Evolutionary conservation across 352 stramenopile species (phyloP).

Genomic region (Pythium plurisporium): DNA sequence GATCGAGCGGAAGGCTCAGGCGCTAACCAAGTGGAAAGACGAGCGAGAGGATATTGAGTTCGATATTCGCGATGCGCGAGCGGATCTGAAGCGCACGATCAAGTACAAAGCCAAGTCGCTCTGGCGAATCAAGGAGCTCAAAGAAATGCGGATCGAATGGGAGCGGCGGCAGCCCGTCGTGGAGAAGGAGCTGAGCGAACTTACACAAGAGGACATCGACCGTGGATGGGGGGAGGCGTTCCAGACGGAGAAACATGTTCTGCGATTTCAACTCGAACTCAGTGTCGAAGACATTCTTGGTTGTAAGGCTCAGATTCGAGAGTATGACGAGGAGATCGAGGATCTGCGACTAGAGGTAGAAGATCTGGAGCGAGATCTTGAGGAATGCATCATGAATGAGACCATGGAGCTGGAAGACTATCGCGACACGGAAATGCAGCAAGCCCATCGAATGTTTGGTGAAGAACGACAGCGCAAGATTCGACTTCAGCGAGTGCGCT

Average conservation of each 20-base stretch:
- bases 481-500: constrained; percentile 55
- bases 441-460: constrained; percentile 38
- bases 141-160: constrained; percentile 77
- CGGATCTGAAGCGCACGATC: constrained; percentile 61
- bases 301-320: constrained; percentile 49
- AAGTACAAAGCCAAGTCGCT: constrained; percentile 74
- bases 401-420: constrained; percentile 60
- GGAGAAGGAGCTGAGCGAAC: constrained; percentile 55
- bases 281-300: constrained; percentile 72
- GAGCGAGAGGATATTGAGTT: constrained; percentile 67
- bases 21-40: constrained; percentile 50
- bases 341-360: constrained; percentile 66
- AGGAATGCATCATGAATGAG: constrained; percentile 61
- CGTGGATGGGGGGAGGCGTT: constrained; percentile 78
- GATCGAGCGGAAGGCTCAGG: constrained; percentile 55
- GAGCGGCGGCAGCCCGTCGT: constrained; percentile 67
- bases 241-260: constrained; percentile 65
- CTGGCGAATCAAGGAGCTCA: constrained; percentile 67
- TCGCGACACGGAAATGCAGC: constrained; percentile 48
- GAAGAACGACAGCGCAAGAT: constrained; percentile 34
- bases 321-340: constrained; percentile 74
- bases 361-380: constrained; percentile 72
- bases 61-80: constrained; percentile 55
- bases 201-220: constrained; percentile 70
- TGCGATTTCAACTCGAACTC: constrained; percentile 66